These are phyloP conservation scores for Kwoniella pini DNA, from an alignment of 768 basidiomycete genomes.

Conservation along the genomic window DNA sequence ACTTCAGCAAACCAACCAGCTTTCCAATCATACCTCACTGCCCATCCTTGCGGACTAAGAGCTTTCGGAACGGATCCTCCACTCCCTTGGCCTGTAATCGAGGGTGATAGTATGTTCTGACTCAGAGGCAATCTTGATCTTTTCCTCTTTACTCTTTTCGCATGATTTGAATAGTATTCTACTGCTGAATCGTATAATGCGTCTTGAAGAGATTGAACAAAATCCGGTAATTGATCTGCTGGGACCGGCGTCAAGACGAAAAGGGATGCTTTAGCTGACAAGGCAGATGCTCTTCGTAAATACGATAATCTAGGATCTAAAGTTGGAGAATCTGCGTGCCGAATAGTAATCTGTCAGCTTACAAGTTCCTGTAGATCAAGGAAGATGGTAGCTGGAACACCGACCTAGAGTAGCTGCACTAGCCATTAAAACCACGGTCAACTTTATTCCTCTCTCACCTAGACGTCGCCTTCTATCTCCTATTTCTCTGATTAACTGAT, in stretches of 20 bases:
- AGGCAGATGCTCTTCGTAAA: slow-evolving; percentile 80
- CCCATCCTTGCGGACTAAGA: slow-evolving; percentile 85
- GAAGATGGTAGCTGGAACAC: background rate
- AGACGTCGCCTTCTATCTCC: slow-evolving; percentile 74
- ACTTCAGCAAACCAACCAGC: slow-evolving; percentile 97
- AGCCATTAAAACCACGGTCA: slow-evolving; percentile 92
- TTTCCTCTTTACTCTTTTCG: slow-evolving; percentile 86
- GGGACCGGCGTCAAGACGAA: slow-evolving; percentile 95
- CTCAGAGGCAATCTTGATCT: slow-evolving; percentile 63
- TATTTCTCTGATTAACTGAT: slow-evolving; percentile 76
- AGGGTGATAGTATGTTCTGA: slow-evolving; percentile 58
- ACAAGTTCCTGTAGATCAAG: background rate
- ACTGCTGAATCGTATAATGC: slow-evolving; percentile 84
- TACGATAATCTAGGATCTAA: slow-evolving; percentile 81
- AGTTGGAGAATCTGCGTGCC: slow-evolving; percentile 70
- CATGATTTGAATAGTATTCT: slow-evolving; percentile 91
- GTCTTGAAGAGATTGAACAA: slow-evolving; percentile 73
- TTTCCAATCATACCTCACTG: slow-evolving; percentile 95
- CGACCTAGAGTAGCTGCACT: slow-evolving; percentile 80
- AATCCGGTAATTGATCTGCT: slow-evolving; percentile 79
- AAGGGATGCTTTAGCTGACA: slow-evolving; percentile 87
- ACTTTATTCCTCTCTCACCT: slow-evolving; percentile 83
- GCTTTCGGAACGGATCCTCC: slow-evolving; percentile 57
- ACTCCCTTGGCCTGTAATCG: slow-evolving; percentile 23
- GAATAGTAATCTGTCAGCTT: background rate